phyloP scores from a whole-genome alignment of 2,329 filamentous ascomycete species.

The Pyricularia pennisetigena region DNA sequence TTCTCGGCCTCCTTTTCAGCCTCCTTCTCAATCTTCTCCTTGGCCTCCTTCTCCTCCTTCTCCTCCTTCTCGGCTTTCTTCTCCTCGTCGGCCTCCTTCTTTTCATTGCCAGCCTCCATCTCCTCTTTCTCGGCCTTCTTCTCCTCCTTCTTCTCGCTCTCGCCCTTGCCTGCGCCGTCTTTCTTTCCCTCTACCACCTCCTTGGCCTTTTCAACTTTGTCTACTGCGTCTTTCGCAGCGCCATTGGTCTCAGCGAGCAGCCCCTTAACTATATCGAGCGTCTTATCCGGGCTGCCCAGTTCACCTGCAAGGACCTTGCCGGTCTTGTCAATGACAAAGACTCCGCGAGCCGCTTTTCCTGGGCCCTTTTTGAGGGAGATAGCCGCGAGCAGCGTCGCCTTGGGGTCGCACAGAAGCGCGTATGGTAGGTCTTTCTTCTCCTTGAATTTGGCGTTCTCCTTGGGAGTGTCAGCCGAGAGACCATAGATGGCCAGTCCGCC shows the following conservation, averaged over 20 bases:
- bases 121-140: constrained; percentile 20
- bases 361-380: constrained; percentile 83
- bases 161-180: constrained; percentile 12
- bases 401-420: constrained; percentile 74
- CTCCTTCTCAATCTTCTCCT: background rate
- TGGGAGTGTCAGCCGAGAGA: constrained; percentile 77
- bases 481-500: constrained; percentile 83
- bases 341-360: constrained; percentile 73
- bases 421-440: constrained; percentile 87
- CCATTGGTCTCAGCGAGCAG: constrained; percentile 41
- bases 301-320: constrained; percentile 66
- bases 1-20: background rate
- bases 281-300: constrained; percentile 66
- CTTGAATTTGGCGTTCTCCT: constrained; percentile 88
- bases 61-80: background rate
- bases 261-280: constrained; percentile 65
- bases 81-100: constrained; percentile 16
- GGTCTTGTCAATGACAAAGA: constrained; percentile 75
- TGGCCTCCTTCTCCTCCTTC: background rate
- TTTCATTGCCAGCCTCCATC: constrained; percentile 16
- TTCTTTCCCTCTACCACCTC: constrained; percentile 13
- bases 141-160: constrained; percentile 28
- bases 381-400: constrained; percentile 64
- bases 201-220: constrained; percentile 13
- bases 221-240: constrained; percentile 11